Conservation (phyloP, 768 basidiomycete species). For the Podaxis pistillaris region DNA sequence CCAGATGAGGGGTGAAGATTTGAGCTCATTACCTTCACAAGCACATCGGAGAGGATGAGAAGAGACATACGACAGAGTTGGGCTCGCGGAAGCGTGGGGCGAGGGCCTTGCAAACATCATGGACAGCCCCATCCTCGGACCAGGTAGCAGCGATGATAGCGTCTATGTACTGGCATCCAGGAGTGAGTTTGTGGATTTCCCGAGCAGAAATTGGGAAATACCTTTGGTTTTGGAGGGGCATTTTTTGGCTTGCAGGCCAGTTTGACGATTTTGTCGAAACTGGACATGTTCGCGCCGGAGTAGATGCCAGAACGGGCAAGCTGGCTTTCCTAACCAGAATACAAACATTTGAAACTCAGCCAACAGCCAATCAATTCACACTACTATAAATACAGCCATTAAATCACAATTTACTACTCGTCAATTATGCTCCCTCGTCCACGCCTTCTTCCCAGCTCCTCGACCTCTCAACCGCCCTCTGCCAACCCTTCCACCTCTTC, state of each 20-base stretch:
- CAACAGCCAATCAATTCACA: background rate
- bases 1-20: slow-evolving; percentile 3
- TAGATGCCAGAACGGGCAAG: background rate
- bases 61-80: slow-evolving; percentile 74
- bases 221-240: slow-evolving; percentile 94
- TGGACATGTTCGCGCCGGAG: slow-evolving; percentile 49
- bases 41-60: background rate
- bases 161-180: slow-evolving; percentile 77
- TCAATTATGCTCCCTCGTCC: slow-evolving; percentile 20
- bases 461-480: slow-evolving; percentile 82
- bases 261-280: slow-evolving; percentile 91
- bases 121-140: slow-evolving; percentile 89
- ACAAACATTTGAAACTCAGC: slow-evolving; percentile 15
- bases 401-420: background rate
- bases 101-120: slow-evolving; percentile 91
- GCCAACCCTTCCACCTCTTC: slow-evolving; percentile 79
- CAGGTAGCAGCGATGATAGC: slow-evolving; percentile 96
- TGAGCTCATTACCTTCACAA: background rate
- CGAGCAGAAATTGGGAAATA: slow-evolving; percentile 24
- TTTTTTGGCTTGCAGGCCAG: slow-evolving; percentile 97
- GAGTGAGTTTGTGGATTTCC: slow-evolving; percentile 7
- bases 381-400: slow-evolving; percentile 4
- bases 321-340: slow-evolving; percentile 2
- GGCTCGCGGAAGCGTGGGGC: slow-evolving; percentile 85
- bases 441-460: slow-evolving; percentile 75